A percentile compares a stretch with the other conserved stretches of the same genome.
These are phyloP conservation scores for Polyporus tsugae DNA, from an alignment of 1,284 basidiomycete genomes.

Conservation along the genomic window DNA sequence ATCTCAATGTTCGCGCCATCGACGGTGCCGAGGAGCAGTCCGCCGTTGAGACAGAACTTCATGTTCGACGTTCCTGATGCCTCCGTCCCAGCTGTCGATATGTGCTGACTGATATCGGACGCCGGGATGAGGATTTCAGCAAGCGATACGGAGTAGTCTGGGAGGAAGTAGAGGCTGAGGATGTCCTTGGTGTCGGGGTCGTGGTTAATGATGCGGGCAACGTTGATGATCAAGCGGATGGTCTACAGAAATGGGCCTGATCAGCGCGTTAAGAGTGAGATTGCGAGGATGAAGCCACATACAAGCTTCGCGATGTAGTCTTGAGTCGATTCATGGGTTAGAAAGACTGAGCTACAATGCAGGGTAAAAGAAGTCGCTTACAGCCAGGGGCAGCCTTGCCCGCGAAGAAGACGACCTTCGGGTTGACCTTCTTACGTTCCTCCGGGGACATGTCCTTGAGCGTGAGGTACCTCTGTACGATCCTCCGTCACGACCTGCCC, in stretches of 20 bases:
- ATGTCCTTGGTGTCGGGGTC: conserved; percentile 89
- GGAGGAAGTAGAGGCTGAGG: conserved; percentile 86
- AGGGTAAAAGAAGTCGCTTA: conserved; percentile 44
- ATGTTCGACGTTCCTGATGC: conserved; percentile 91
- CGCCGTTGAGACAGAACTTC: conserved; percentile 92
- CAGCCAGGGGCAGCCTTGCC: conserved; percentile 89
- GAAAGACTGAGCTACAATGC: conserved; percentile 9
- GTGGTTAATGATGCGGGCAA: conserved; percentile 83
- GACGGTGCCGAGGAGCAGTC: conserved; percentile 82
- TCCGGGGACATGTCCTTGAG: conserved; percentile 82
- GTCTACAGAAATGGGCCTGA: conserved; percentile 53
- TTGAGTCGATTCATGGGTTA: conserved; percentile 34
- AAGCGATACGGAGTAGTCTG: conserved; percentile 89
- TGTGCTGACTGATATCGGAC: conserved; percentile 91
- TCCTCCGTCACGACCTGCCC: neutral
- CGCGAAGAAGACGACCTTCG: conserved; percentile 89
- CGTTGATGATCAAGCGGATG: conserved; percentile 92
- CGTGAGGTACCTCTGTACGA: conserved; percentile 76
- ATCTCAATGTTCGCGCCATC: conserved; percentile 97
- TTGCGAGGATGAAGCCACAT: conserved; percentile 14
- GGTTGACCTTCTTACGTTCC: conserved; percentile 83
- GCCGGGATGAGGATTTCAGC: conserved; percentile 93
- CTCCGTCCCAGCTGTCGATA: conserved; percentile 94
- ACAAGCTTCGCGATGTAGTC: conserved; percentile 85
- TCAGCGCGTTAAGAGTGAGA: neutral